Base-by-base conservation (phyloP, 2,329 filamentous ascomycete genomes). In the Alternaria sp. region DNA sequence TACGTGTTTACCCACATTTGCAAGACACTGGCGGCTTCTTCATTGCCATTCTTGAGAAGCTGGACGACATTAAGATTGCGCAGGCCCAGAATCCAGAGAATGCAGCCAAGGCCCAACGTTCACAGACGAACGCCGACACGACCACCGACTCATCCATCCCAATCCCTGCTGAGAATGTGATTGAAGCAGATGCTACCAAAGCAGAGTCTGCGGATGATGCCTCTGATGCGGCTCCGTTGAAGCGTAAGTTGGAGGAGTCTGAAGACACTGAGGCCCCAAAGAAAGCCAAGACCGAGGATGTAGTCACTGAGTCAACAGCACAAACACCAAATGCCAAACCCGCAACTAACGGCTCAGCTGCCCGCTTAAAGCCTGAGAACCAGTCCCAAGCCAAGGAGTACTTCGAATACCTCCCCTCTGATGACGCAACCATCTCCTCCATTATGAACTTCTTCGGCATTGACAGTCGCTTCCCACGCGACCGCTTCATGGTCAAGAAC, bases 11-110 rank as follows among this genome's bases (percentile, higher is more conserved):
- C 77, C 91, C 93, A 33, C 95, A 99, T 77, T 85, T 93, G 73
- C 95, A 99, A 79, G 93, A 99, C 71, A 99, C 95, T 3, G 95
- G 95, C 55, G 94, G 90, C 23, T 99, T 99, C 84, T 99, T 99
- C 81, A 97, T 99, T 74, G 90, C 93, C 0, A 93, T 97, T 0
- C 80, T 99, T 17, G 91, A 97, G 81, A 99, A 99, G 84, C 89
- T 89, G 75, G 85, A 87, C 26, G 95, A 97, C 55, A 75, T 75
- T 60, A 77, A 76, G 61, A 64, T 72, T 51, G 62, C 68, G 11
- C 72, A 75, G 48, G 62, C 72, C 10, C 64, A 67, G 50, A 70
- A 66, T 41, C 66, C 72, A 14, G 66, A 68, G 49, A 72, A 71
- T 23, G 57, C 63, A 17, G 65, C 71, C 13, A 71, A 71, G 54